Conservation (phyloP, 192 early-diverging fungal species). For the Coemansia sp. region DNA sequence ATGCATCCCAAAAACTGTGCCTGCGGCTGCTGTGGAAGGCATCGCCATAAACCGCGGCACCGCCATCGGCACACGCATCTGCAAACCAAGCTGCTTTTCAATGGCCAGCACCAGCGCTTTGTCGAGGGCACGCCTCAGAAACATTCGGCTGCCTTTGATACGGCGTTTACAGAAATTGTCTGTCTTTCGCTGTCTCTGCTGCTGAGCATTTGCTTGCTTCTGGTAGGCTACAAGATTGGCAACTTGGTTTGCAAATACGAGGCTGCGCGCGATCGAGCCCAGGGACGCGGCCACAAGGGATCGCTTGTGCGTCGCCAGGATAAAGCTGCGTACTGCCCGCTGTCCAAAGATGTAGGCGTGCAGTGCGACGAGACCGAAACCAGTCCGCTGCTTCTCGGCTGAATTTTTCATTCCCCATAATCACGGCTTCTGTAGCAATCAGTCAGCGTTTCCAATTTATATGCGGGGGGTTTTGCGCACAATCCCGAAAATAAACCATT, state of each 20-base stretch:
- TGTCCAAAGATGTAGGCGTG: not conserved
- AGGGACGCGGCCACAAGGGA: slow-evolving; percentile 6
- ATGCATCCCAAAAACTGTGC: slow-evolving; percentile 4
- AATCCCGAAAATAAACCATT: not conserved
- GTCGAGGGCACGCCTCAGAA: not conserved
- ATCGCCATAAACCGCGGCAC: slow-evolving; percentile 7
- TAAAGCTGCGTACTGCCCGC: not conserved
- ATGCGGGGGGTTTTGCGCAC: not conserved
- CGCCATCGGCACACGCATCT: slow-evolving; percentile 1
- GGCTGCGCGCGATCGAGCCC: slow-evolving; percentile 5
- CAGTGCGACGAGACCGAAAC: slow-evolving; percentile 3
- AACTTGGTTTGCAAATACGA: slow-evolving; percentile 26
- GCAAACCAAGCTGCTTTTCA: not conserved
- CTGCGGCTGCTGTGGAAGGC: not conserved
- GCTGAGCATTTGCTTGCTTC: slow-evolving; percentile 29
- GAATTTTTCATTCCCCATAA: too few relatives aligned
- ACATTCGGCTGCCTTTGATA: slow-evolving; percentile 2
- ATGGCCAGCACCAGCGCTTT: not conserved
- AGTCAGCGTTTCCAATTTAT: too few relatives aligned
- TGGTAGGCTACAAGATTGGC: slow-evolving; percentile 40
- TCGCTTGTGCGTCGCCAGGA: slow-evolving; percentile 6
- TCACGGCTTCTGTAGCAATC: too few relatives aligned
- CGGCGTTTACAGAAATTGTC: slow-evolving; percentile 17
- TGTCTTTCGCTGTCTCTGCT: slow-evolving; percentile 26
- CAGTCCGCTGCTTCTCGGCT: not conserved